A percentile compares a stretch with the other conserved stretches of the same genome.
Evolutionary conservation across 129 eudicot species (phyloP).

Genomic region (Artemisia argyi): DNA sequence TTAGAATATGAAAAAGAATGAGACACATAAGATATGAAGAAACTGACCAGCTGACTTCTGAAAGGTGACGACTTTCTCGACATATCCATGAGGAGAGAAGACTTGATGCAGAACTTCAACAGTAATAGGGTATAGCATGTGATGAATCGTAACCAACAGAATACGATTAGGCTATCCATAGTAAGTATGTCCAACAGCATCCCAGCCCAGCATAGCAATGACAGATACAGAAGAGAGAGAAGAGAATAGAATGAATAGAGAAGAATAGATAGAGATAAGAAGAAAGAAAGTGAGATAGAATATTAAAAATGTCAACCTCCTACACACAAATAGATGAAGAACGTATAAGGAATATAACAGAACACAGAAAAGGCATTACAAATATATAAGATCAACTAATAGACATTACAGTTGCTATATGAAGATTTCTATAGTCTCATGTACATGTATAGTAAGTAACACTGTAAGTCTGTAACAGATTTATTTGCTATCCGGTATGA

Average conservation of each 20-base stretch:
- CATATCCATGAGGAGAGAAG: constrained; percentile 98
- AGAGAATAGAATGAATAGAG: constrained; percentile 87
- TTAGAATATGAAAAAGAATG: constrained; percentile 17
- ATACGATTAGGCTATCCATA: constrained; percentile 98
- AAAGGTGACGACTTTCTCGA: constrained; percentile 98
- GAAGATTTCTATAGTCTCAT: too few species aligned
- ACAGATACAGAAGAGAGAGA: constrained; percentile 75
- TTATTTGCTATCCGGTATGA: too few species aligned
- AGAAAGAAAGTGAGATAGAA: constrained; percentile 40
- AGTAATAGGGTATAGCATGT: constrained; percentile 96
- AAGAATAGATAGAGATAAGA: constrained; percentile 61
- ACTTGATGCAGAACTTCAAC: constrained; percentile 99
- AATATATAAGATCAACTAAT: neutral
- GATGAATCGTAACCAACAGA: constrained; percentile 97
- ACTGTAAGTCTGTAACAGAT: too few species aligned
- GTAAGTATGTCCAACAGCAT: constrained; percentile 25
- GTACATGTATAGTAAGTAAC: too few species aligned
- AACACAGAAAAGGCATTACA: neutral
- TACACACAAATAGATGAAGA: constrained; percentile 32
- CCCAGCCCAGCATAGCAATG: constrained; percentile 32
- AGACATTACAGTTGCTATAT: too few species aligned
- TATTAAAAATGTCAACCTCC: constrained; percentile 38
- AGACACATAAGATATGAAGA: constrained; percentile 45
- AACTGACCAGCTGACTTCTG: constrained; percentile 99
- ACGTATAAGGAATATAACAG: constrained; percentile 10